phyloP scores from a whole-genome alignment of 2,329 filamentous ascomycete genomes.

The Fonsecaea monophora region DNA sequence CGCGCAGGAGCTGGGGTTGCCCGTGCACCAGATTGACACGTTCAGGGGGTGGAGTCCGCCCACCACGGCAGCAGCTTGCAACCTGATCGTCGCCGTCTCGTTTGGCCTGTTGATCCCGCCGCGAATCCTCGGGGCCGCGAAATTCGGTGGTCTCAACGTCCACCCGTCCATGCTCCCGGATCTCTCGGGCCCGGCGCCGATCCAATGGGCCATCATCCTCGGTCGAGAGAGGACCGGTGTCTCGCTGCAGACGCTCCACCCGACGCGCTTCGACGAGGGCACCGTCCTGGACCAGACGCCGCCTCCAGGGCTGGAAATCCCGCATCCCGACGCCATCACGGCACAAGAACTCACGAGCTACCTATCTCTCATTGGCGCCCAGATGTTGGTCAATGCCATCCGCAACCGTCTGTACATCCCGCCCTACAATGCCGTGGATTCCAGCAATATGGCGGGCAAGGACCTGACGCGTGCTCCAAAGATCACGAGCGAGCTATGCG shows the following conservation, averaged over 20 bases:
- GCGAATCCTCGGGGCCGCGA: slow-evolving; percentile 71
- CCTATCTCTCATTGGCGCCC: slow-evolving; percentile 70
- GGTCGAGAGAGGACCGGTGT: slow-evolving; percentile 71
- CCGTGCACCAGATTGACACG: slow-evolving; percentile 76
- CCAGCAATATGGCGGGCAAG: slow-evolving; percentile 30
- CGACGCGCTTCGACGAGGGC: slow-evolving; percentile 78
- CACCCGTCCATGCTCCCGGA: slow-evolving; percentile 91
- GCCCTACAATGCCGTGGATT: slow-evolving; percentile 56
- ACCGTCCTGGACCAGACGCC: slow-evolving; percentile 74
- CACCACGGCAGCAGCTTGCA: slow-evolving; percentile 52
- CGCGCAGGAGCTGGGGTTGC: slow-evolving; percentile 69
- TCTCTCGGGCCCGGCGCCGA: slow-evolving; percentile 75
- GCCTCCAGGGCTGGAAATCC: slow-evolving; percentile 61
- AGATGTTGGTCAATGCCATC: slow-evolving; percentile 73
- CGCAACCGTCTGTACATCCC: slow-evolving; percentile 68
- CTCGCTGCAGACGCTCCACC: slow-evolving; percentile 85
- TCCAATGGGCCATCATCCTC: slow-evolving; percentile 81
- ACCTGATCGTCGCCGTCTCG: slow-evolving; percentile 89
- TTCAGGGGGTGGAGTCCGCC: slow-evolving; percentile 82
- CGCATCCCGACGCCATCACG: slow-evolving; percentile 62
- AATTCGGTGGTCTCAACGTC: slow-evolving; percentile 89
- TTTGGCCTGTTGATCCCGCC: slow-evolving; percentile 89
- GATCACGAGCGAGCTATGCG: slow-evolving; percentile 68
- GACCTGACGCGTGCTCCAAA: slow-evolving; percentile 70
- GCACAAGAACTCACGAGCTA: slow-evolving; percentile 60